Conservation (phyloP, 495 filamentous ascomycete species). For the Choiromyces venosus region DNA sequence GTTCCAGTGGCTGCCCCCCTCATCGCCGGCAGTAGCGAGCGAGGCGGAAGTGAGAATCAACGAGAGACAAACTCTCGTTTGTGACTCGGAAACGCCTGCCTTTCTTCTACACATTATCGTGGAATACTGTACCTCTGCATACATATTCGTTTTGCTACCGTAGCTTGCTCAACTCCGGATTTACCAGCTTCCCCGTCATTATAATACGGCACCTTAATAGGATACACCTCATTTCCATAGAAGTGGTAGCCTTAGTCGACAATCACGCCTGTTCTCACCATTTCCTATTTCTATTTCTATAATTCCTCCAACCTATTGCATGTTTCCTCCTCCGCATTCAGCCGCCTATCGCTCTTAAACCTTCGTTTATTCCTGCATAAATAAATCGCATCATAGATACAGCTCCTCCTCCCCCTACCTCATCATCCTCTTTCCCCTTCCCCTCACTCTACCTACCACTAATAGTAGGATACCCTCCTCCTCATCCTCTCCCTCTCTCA, state of each 20-base stretch:
- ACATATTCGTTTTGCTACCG: background rate
- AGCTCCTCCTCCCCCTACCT: too few species aligned
- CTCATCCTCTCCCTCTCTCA: background rate
- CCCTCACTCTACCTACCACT: background rate
- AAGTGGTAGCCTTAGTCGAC: background rate
- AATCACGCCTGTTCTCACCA: background rate
- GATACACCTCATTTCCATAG: background rate
- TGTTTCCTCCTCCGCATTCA: background rate
- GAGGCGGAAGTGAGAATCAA: background rate
- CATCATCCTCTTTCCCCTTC: background rate
- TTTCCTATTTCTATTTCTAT: background rate
- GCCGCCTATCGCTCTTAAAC: background rate
- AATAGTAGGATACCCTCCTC: background rate
- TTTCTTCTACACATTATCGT: background rate
- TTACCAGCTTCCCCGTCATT: background rate
- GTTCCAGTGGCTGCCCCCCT: background rate
- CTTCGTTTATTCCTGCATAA: background rate
- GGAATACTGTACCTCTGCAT: background rate
- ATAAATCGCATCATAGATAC: background rate
- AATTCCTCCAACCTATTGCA: background rate
- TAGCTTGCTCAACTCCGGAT: background rate
- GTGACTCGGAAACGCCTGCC: background rate
- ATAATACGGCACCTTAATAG: background rate
- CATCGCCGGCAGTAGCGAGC: constrained; percentile 1
- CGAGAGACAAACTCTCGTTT: background rate